A percentile compares a stretch with the other conserved stretches of the same genome.
These are phyloP conservation scores for Zygosaccharomyces pseudobailii DNA, from an alignment of 1,139 yeast species.

Conservation along the genomic window DNA sequence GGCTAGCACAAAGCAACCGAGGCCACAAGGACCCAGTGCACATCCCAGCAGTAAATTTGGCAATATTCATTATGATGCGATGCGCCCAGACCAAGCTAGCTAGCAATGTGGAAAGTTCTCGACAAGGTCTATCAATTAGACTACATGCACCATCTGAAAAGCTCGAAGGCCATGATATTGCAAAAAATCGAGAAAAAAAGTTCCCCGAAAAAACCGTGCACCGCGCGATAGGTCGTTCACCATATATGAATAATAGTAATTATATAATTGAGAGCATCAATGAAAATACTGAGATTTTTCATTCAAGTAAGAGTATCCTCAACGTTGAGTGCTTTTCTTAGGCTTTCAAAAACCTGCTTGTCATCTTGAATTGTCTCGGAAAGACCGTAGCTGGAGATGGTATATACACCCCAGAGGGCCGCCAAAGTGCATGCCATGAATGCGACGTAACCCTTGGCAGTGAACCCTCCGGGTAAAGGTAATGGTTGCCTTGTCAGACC, in stretches of 20 bases:
- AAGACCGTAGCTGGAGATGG: constrained; percentile 58
- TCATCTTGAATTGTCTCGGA: constrained; percentile 51
- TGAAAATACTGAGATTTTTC: background rate
- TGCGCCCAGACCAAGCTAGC: background rate
- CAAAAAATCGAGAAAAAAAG: background rate
- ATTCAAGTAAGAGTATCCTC: background rate
- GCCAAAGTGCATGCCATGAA: constrained; percentile 49
- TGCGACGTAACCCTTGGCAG: constrained; percentile 63
- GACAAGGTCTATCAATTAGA: background rate
- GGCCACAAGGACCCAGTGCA: constrained; percentile 1
- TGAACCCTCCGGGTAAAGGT: constrained; percentile 64
- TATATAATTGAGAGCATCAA: background rate
- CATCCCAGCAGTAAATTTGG: constrained; percentile 1
- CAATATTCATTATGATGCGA: constrained; percentile 2
- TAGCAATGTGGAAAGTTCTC: background rate
- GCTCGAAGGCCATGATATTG: background rate
- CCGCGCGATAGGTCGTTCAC: background rate
- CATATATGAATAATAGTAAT: background rate
- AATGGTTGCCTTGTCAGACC: constrained; percentile 53
- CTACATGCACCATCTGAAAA: background rate
- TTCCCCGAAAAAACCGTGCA: constrained; percentile 5
- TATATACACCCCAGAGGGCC: constrained; percentile 53
- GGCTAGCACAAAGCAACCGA: background rate
- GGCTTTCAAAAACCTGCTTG: constrained; percentile 24
- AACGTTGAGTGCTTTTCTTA: constrained; percentile 5